phyloP scores from a whole-genome alignment of 2,329 filamentous ascomycete genomes.

The Camptophora hylomeconis region DNA sequence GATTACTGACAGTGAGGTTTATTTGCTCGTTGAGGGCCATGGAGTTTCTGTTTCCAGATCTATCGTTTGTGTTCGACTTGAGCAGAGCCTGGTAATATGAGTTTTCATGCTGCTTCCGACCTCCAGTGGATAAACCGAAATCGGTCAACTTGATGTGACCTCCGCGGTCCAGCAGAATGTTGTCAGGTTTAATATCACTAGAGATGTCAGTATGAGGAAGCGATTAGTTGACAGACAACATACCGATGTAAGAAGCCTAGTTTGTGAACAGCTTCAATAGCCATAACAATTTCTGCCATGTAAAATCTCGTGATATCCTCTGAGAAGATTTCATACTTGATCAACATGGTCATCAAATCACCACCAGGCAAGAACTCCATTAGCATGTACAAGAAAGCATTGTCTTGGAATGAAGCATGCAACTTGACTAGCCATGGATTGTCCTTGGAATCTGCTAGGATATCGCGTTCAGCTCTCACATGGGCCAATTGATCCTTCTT shows the following conservation, averaged over 20 bases:
- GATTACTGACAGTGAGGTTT: slow-evolving; percentile 93
- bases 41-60: slow-evolving; percentile 72
- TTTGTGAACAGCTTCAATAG: slow-evolving; percentile 98
- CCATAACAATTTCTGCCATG: slow-evolving; percentile 94
- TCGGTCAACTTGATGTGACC: slow-evolving; percentile 98
- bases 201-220: slow-evolving; percentile 17
- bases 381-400: slow-evolving; percentile 92
- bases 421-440: slow-evolving; percentile 99
- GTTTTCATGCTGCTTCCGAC: slow-evolving; percentile 95
- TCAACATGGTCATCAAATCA: slow-evolving; percentile 99
- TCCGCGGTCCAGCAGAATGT: slow-evolving; percentile 87
- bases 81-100: slow-evolving; percentile 96
- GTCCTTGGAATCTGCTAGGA: slow-evolving; percentile 87
- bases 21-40: slow-evolving; percentile 90
- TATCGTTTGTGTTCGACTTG: slow-evolving; percentile 57
- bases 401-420: slow-evolving; percentile 94
- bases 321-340: slow-evolving; percentile 99
- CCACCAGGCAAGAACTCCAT: slow-evolving; percentile 99
- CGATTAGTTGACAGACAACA: slow-evolving; percentile 21
- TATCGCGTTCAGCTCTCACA: slow-evolving; percentile 93
- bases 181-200: slow-evolving; percentile 98
- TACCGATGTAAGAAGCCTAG: slow-evolving; percentile 97
- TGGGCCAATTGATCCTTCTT: slow-evolving; percentile 97
- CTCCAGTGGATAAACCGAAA: slow-evolving; percentile 93
- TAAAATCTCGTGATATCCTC: slow-evolving; percentile 98